Base-by-base conservation (phyloP, 306 rosid species). In the Albizia julibrissin region DNA sequence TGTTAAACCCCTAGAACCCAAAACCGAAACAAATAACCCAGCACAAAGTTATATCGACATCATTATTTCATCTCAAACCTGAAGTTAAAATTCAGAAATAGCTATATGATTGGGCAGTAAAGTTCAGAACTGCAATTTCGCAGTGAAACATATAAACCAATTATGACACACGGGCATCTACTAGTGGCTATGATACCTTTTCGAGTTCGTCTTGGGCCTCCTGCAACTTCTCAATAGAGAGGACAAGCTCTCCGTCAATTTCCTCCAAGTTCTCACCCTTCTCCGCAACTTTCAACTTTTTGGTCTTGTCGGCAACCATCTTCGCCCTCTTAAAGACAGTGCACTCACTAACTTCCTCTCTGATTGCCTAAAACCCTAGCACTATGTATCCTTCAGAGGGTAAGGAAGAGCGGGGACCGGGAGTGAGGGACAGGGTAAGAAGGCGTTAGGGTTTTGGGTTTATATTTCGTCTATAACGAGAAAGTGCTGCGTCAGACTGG, bases 201-300 rank as follows among this genome's bases (percentile, higher is more conserved):
- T 93, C 97, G 69, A 94, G 97, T 75, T 93, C 94, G 76, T 94
- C 98, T 83, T 93, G 98, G 84, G 91, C 88, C 84, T 93, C 97
- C 89, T 94, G 97, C 87, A 94, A 78, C 74, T 93, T 94, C 84
- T 94, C 97, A 77, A 93, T 88, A 78, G 94, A 89, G 49, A 86
- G 88, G 77, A 94, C 88, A 78, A 94, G 97, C 79, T 94, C 87
- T 75, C 82, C 95, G 22, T 93, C 92, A 74, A 93, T 84, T 34
- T 82, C 87, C 52, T 90, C 95, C 0, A 88, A 72, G 79, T 83
- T 81, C 42, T 92, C 91, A 22, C 76, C 66, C 59, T 86, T 89
- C 39, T 87, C 97, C 0, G 88, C 24, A 2, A 81, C 81, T 91
- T 90, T 94, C 56, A 83, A 79, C 85, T 87, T 94, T 88, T 94